Base-by-base conservation (phyloP, 371 early-diverging fungal genomes). In the Vairimorpha necatrix region DNA sequence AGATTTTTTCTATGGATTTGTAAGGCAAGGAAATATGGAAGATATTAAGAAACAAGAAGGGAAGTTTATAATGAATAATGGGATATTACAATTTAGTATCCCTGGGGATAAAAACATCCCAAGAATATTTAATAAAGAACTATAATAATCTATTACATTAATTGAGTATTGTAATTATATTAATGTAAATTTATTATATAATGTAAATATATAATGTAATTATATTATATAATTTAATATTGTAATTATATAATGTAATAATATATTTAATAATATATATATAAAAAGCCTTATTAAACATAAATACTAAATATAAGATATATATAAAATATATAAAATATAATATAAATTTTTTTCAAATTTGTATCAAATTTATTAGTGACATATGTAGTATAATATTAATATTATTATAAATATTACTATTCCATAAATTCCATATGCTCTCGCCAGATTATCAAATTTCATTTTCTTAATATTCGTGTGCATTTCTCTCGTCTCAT, bases 401-500 rank as follows among this genome's bases (percentile, higher is more conserved):
- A 80, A 26, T 1, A 80, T 18, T 36, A 80, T 38, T 33, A 76
- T 34, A 34, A 77, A 42, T 62, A 30, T 69, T 32, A 76, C 24
- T 26, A 54, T 62, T 0, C 32, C 76, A 61, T 80, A 76, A 0
- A 71, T 42, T 72, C 76, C 62, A 65, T 80, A 80, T 36, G 73
- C 36, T 2, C 67, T 47, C 20, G 73, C 26, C 54, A 71, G 30
- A 18, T 34, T 77, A 28, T 74, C 69, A 16, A 63, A 32, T 42
- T 76, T 60, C 75, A 78, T 78, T 34, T 65, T 68, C 24, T 69
- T 39, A 6, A 75, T 62, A 42, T 36, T 74, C 22, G 42, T 75
- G 3, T 69, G 66, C 75, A 81, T 74, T 42, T 72, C 42, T 60
- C 69, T 53, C 13, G 81, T 65, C 47, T 75, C 78, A 26, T 47